Evolutionary conservation across 2,329 filamentous ascomycete genomes (phyloP), one percentile per base, ranked within the genome.

Genomic region (Xylariaceae sp.): DNA sequence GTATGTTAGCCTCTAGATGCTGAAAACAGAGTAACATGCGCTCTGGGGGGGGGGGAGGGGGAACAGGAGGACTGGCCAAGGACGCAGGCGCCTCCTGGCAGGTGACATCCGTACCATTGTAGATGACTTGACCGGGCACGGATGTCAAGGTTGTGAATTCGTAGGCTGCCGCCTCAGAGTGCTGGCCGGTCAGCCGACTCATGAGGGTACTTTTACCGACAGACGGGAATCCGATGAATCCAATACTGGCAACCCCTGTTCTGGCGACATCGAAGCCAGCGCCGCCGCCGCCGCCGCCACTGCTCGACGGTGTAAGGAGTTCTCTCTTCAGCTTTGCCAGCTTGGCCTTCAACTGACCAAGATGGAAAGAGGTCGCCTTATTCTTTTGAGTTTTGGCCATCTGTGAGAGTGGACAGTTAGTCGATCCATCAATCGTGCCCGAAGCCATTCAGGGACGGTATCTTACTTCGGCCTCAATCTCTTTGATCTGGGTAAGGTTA

Each of bases 71-170:
- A 11, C 22, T 6, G 19, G 18, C 35, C 19, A 17, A 28, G 34
- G 6, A 37, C 22, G 26, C 22, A 17, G 19, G n/a, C 28, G n/a
- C 26, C 29, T 4, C 31, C 32, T 22, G 34, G 31, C 28, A 39
- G 37, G 41, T 37, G 36, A 52, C 41, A 34, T 11, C 37, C 57
- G 30, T 62, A 76, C 76, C 93, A 61, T 98, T 97, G 71, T 97
- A 97, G 55, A 85, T 71, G 48, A 98, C 89, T 71, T 97, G 93
- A 40, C 93, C 93, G 32, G 93, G 93, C 37, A 98, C 93, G 34
- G 91, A 96, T 28, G 93, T 98, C 64, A 98, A 76, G 41, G 93
- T 98, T 52, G 93, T 98, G 73, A 98, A 98, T 65, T 98, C 93
- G 69, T 98, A 98, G 39, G 91, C 93, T 15, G 93, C 93, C 42